Conservation (phyloP, 2,329 filamentous ascomycete species). For the Pseudogymnoascus sp. region DNA sequence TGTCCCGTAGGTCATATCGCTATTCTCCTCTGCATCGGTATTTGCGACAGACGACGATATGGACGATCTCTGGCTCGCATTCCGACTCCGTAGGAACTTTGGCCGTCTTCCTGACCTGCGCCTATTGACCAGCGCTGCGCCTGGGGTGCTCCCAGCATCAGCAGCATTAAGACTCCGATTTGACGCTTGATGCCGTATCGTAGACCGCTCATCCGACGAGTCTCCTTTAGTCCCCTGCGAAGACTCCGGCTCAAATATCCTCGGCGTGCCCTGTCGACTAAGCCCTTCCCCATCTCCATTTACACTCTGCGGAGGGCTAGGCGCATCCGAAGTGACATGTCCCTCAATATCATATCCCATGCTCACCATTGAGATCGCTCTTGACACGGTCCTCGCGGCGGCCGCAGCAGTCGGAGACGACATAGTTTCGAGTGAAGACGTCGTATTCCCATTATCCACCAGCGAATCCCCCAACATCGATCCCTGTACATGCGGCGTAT, state of each 20-base stretch:
- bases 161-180: slow-evolving; percentile 28
- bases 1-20: slow-evolving; percentile 64
- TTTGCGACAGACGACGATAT: slow-evolving; percentile 50
- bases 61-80: slow-evolving; percentile 51
- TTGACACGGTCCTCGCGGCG: slow-evolving; percentile 44
- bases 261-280: neutral
- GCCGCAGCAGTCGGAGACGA: slow-evolving; percentile 49
- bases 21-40: slow-evolving; percentile 46
- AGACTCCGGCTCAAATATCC: neutral
- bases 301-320: neutral
- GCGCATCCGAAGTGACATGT: slow-evolving; percentile 13
- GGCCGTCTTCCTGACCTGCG: slow-evolving; percentile 39
- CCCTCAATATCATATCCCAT: slow-evolving; percentile 15
- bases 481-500: neutral
- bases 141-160: slow-evolving; percentile 41
- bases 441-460: slow-evolving; percentile 33
- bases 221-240: slow-evolving; percentile 7
- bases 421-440: slow-evolving; percentile 44
- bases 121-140: slow-evolving; percentile 33
- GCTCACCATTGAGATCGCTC: slow-evolving; percentile 41
- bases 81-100: slow-evolving; percentile 46
- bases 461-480: slow-evolving; percentile 6
- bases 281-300: neutral
- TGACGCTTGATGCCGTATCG: slow-evolving; percentile 29
- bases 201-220: slow-evolving; percentile 20